Conservation (phyloP, 2,329 filamentous ascomycete species). For the Aschersonia sp. region DNA sequence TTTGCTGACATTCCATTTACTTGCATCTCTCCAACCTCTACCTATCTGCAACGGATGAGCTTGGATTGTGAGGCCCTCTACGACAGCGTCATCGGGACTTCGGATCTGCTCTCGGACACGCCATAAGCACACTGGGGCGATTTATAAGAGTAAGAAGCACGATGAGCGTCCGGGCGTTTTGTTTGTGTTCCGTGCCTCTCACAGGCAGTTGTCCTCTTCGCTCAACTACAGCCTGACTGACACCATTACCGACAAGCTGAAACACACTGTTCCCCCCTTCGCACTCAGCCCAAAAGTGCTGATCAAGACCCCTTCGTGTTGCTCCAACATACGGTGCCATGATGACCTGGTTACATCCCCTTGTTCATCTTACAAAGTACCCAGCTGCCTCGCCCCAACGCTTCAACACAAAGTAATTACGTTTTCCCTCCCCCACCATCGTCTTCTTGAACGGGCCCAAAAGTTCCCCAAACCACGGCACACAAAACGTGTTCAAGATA, state of each 20-base stretch:
- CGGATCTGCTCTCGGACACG: conserved; percentile 37
- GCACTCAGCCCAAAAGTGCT: no score
- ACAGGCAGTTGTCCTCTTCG: no score
- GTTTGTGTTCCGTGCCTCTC: no score
- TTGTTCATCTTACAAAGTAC: neutral
- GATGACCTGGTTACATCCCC: no score
- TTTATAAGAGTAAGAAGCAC: conserved; percentile 8
- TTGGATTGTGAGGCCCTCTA: conserved; percentile 12
- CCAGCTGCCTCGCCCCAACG: neutral
- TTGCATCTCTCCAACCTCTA: neutral
- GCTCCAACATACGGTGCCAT: no score
- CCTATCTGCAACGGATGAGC: conserved; percentile 2
- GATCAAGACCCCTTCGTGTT: no score
- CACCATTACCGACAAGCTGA: no score
- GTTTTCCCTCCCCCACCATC: neutral
- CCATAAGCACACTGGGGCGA: conserved; percentile 38
- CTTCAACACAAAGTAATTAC: neutral
- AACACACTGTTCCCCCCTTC: no score
- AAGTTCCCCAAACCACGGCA: neutral
- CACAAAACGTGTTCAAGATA: neutral
- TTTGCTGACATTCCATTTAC: neutral
- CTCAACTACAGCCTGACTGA: no score
- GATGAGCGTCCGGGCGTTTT: no score
- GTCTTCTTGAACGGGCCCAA: neutral
- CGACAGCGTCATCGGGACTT: conserved; percentile 30